Evolutionary conservation across 1,139 yeast genomes (phyloP).

Genomic region (Lodderomyces pseudojiufengensis): DNA sequence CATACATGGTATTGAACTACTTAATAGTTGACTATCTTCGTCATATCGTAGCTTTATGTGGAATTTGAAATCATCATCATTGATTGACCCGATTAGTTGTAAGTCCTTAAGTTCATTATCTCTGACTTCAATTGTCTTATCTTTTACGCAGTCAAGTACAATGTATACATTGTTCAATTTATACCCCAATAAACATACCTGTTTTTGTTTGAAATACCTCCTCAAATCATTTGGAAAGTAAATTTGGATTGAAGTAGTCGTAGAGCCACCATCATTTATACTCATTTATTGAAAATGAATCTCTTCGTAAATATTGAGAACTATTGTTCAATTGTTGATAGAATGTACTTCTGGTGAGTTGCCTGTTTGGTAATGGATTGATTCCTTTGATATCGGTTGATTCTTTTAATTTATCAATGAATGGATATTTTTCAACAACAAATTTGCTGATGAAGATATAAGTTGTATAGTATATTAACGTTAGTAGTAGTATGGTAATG

Average conservation of each 20-base stretch:
- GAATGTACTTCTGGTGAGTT: constrained; percentile 15
- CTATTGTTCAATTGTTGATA: constrained; percentile 39
- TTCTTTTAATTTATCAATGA: constrained; percentile 2
- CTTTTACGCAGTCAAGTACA: constrained; percentile 19
- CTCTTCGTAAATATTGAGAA: constrained; percentile 42
- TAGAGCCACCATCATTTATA: constrained; percentile 13
- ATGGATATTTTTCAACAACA: constrained; percentile 10
- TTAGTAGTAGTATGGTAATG: not conserved
- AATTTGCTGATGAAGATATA: constrained; percentile 1
- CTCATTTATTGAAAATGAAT: constrained; percentile 30
- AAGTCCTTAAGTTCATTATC: constrained; percentile 14
- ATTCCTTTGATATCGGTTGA: not conserved
- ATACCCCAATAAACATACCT: constrained; percentile 25
- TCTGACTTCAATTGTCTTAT: constrained; percentile 6
- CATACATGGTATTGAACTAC: constrained; percentile 17
- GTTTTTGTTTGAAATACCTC: constrained; percentile 8
- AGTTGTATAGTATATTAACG: not conserved
- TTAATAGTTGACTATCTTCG: not conserved
- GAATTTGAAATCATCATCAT: constrained; percentile 6
- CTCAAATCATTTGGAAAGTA: constrained; percentile 36
- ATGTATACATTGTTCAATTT: constrained; percentile 23
- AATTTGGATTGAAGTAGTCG: constrained; percentile 18
- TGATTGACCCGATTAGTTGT: constrained; percentile 21
- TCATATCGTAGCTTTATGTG: constrained; percentile 13
- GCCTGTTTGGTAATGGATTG: not conserved